Conservation (phyloP, 106 monocot species). For the Dioscorea dumetorum region DNA sequence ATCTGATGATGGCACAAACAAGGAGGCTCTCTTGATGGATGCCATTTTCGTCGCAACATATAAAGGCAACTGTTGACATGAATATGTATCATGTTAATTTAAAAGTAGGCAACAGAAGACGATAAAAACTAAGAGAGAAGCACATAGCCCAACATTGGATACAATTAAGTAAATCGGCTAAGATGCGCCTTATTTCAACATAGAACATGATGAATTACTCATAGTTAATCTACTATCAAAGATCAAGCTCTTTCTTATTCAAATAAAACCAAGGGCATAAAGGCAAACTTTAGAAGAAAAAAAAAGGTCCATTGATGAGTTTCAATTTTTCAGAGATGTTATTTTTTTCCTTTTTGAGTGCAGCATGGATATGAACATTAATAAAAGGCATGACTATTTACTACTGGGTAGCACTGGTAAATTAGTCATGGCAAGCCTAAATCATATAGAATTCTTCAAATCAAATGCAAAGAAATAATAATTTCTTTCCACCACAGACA, state of each 20-base stretch:
- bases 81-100: background rate
- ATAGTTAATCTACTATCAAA: too few relatives aligned
- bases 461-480: too few relatives aligned
- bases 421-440: too few relatives aligned
- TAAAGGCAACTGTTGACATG: constrained; percentile 54
- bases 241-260: background rate
- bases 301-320: background rate
- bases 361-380: too few relatives aligned
- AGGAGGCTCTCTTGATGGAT: constrained; percentile 70
- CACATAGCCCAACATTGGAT: background rate
- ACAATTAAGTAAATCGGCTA: background rate
- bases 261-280: background rate
- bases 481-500: too few relatives aligned
- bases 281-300: background rate
- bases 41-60: constrained; percentile 98
- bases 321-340: background rate
- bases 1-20: constrained; percentile 74
- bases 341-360: background rate
- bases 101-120: background rate
- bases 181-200: too few relatives aligned
- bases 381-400: background rate
- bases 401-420: too few relatives aligned
- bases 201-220: too few relatives aligned
- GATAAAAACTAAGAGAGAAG: too few relatives aligned
- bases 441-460: too few relatives aligned